Evolutionary conservation across 257 asterid genomes (phyloP), one percentile per base, ranked within the genome.

Genomic region (Solanum tarijense): DNA sequence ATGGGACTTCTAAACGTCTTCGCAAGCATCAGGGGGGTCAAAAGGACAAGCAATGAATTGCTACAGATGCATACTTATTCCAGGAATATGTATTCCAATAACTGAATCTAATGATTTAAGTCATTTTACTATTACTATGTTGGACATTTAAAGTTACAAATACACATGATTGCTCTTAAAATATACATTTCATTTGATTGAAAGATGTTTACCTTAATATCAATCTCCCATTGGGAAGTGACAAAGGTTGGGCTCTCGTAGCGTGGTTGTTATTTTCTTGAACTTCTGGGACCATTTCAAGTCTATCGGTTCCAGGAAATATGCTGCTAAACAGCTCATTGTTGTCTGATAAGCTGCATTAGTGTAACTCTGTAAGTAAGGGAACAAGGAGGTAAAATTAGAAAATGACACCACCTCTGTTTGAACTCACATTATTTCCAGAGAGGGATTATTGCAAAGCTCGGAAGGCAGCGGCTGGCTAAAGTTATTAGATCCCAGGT

Each of bases 401-500:
- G 21, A 43, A 55, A 29, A 21, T 4, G 32, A 41, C 36, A 60
- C 10, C 87, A 66, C 5, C 14, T 60, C 79, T 23, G 9, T 31
- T 10, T 55, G 87, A 78, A 86, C 98, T 93, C 90, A 96, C 98
- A 96, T 91, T 27, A 91, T 88, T 34, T 92, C 32, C 86, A 93
- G 84, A 20, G 96, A 92, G 75, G 90, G 89, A 89, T 94, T 94
- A 88, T 91, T 91, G 93, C 90, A 92, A 52, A 95, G 92, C 27
- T 89, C 88, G 52, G 88, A 83, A 18, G 99, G 97, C 88, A 96
- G 89, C 74, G 91, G 93, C 88, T 95, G 98, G n/a, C 93, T 94
- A 88, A 97, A 93, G 94, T 96, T 93, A 87, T 97, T 97, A 86
- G 82, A 90, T 79, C 98, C 95, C 88, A 97, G 88, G 91, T 97